phyloP scores from a whole-genome alignment of 148 eudicot genomes.

The Tetragonia tetragonoides region DNA sequence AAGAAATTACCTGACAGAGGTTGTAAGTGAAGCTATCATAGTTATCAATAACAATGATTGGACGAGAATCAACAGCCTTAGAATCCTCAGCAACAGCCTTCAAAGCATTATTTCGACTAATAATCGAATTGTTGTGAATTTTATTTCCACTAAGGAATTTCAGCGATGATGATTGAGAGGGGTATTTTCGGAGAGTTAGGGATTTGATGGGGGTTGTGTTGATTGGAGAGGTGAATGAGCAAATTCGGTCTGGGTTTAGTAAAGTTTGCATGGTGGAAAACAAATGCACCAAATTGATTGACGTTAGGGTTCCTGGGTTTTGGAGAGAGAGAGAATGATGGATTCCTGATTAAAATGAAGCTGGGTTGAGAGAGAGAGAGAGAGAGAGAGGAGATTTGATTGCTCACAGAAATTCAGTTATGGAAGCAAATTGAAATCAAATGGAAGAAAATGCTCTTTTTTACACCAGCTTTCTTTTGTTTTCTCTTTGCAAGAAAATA shows the following conservation, averaged over 20 bases:
- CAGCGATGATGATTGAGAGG: background rate
- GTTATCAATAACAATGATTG: conserved; percentile 83
- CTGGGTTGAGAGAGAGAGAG: background rate
- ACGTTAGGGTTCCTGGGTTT: background rate
- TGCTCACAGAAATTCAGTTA: too few species aligned
- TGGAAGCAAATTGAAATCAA: too few species aligned
- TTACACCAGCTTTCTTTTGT: too few species aligned
- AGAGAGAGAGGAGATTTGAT: background rate
- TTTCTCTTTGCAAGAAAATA: too few species aligned
- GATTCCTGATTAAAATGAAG: background rate
- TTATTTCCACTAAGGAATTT: conserved; percentile 8
- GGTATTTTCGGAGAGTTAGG: background rate
- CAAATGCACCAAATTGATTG: background rate
- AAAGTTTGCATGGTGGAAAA: conserved; percentile 25
- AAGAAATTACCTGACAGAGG: conserved; percentile 69
- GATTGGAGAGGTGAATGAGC: conserved; percentile 8
- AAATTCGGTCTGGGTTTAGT: conserved; percentile 21
- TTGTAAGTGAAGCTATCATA: conserved; percentile 98
- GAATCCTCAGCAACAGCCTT: conserved; percentile 23
- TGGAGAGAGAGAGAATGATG: background rate
- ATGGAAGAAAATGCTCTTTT: too few species aligned
- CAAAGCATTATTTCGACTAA: conserved; percentile 11
- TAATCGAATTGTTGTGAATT: background rate
- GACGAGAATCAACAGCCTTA: conserved; percentile 29
- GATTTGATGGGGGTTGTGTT: conserved; percentile 8